Evolutionary conservation across 1,284 basidiomycete genomes (phyloP).

Genomic region (Fomitopsis palustris): DNA sequence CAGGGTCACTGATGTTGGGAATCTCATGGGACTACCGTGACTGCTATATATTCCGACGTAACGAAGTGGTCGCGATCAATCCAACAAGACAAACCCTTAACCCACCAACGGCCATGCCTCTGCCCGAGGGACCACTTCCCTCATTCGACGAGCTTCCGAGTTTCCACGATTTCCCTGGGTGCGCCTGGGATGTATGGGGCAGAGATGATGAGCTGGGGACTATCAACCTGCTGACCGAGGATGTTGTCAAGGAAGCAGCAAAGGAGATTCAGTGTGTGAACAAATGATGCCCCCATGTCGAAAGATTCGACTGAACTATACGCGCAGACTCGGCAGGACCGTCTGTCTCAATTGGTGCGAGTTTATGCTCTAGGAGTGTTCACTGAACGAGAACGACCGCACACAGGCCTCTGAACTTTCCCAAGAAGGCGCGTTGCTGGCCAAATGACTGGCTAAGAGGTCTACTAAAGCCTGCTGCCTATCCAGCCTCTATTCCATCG

Average conservation of each 20-base stretch:
- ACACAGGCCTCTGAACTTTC: slow-evolving; percentile 68
- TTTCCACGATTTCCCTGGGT: slow-evolving; percentile 56
- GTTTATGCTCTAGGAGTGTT: background rate
- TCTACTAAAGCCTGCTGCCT: no score
- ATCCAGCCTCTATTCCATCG: slow-evolving; percentile 54
- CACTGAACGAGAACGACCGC: slow-evolving; percentile 1
- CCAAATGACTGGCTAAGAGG: no score
- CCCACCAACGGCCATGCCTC: background rate
- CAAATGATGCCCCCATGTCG: background rate
- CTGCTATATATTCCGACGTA: background rate
- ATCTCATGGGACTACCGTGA: no score
- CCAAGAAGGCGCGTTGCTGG: slow-evolving; percentile 42
- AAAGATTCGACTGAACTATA: background rate
- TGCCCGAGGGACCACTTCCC: slow-evolving; percentile 35
- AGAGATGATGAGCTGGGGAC: slow-evolving; percentile 68
- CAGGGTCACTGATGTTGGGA: no score
- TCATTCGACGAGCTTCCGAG: slow-evolving; percentile 59
- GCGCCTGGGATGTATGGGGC: slow-evolving; percentile 75
- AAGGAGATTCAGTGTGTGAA: slow-evolving; percentile 51
- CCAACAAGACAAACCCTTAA: no score
- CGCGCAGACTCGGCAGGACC: slow-evolving; percentile 46
- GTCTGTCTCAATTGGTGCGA: slow-evolving; percentile 62
- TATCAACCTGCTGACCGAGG: slow-evolving; percentile 66
- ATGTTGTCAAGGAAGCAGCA: slow-evolving; percentile 58
- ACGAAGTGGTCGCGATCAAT: background rate